Conservation (phyloP, 257 asterid species). For the Nicotiana knightiana region DNA sequence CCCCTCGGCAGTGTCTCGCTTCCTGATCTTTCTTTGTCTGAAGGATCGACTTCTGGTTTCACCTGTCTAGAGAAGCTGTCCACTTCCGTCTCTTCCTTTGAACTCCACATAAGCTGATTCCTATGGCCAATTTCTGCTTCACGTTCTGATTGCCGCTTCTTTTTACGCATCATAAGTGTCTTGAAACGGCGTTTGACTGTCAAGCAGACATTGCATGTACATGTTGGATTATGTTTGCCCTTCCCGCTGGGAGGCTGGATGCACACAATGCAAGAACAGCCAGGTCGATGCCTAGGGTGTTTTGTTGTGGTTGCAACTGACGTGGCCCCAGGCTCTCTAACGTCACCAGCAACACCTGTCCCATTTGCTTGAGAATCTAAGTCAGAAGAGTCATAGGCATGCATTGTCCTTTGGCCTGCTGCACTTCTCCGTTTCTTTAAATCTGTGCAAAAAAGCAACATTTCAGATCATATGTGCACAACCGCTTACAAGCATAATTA, state of each 20-base stretch:
- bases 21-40: slow-evolving; percentile 33
- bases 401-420: slow-evolving; percentile 32
- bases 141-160: slow-evolving; percentile 89
- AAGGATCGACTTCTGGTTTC: slow-evolving; percentile 20
- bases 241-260: slow-evolving; percentile 99
- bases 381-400: slow-evolving; percentile 36
- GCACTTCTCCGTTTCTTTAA: slow-evolving; percentile 44
- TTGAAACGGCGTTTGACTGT: slow-evolving; percentile 91
- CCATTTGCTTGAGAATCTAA: slow-evolving; percentile 35
- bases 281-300: slow-evolving; percentile 95
- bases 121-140: slow-evolving; percentile 79
- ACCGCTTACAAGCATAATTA: neutral
- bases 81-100: slow-evolving; percentile 66
- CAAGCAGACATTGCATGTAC: slow-evolving; percentile 95
- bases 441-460: slow-evolving; percentile 26
- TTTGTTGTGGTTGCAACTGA: slow-evolving; percentile 73
- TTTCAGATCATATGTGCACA: neutral
- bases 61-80: slow-evolving; percentile 35
- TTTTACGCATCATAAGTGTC: slow-evolving; percentile 96
- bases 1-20: slow-evolving; percentile 26
- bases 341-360: slow-evolving; percentile 30
- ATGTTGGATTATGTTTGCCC: slow-evolving; percentile 94
- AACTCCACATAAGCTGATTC: slow-evolving; percentile 39
- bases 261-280: slow-evolving; percentile 98
- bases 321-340: slow-evolving; percentile 40